phyloP scores from a whole-genome alignment of 1,284 basidiomycete species.

The Cystobasidiaceae sp. region DNA sequence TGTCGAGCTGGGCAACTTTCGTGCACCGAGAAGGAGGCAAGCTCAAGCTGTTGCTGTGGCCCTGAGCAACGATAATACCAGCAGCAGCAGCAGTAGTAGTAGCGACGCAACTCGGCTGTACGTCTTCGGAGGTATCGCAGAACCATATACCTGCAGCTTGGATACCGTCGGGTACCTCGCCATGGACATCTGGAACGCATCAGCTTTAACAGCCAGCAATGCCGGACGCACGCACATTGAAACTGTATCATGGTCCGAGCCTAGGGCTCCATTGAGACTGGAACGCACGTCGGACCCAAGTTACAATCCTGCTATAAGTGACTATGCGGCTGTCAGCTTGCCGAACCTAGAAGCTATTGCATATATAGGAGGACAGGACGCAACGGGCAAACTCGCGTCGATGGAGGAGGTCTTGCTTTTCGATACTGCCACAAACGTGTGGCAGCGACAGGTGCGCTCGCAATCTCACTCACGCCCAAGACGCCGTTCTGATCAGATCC shows the following conservation, averaged over 20 bases:
- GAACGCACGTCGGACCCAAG: neutral
- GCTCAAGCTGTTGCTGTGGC: too few species aligned
- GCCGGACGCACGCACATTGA: slow-evolving; percentile 30
- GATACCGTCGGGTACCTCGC: slow-evolving; percentile 39
- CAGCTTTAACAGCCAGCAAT: neutral
- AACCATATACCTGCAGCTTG: slow-evolving; percentile 37
- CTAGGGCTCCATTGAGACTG: neutral
- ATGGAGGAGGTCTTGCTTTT: slow-evolving; percentile 41
- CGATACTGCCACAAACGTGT: slow-evolving; percentile 39
- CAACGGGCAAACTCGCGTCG: slow-evolving; percentile 36
- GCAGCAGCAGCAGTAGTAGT: neutral
- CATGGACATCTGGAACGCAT: slow-evolving; percentile 37
- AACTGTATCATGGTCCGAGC: neutral
- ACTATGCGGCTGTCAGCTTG: slow-evolving; percentile 40
- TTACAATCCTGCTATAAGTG: slow-evolving; percentile 39
- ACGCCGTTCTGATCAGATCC: neutral
- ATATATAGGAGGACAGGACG: slow-evolving; percentile 45
- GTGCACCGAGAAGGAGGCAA: neutral
- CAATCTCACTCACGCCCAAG: neutral
- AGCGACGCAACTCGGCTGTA: slow-evolving; percentile 31
- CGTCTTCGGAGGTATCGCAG: slow-evolving; percentile 40
- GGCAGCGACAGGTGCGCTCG: slow-evolving; percentile 35
- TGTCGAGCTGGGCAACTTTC: neutral
- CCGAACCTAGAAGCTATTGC: slow-evolving; percentile 31
- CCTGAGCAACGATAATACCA: too few species aligned